Conservation (phyloP, 768 basidiomycete species). For the Nevesoporus exiguus region DNA sequence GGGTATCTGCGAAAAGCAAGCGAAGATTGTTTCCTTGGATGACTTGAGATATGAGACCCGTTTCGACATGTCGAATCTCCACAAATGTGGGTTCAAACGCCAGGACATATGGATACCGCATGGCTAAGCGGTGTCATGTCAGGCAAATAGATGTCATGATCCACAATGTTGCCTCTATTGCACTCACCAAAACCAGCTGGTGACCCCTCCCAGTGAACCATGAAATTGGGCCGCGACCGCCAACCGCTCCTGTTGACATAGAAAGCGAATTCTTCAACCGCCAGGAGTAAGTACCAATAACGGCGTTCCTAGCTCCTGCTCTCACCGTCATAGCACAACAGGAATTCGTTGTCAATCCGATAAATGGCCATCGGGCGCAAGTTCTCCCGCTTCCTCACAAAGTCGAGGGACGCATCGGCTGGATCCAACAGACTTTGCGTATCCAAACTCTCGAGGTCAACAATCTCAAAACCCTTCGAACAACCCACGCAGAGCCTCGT, state of each 20-base stretch:
- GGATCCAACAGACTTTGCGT: slow-evolving; percentile 96
- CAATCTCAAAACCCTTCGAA: slow-evolving; percentile 96
- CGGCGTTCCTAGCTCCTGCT: slow-evolving; percentile 10
- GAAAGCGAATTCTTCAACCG: slow-evolving; percentile 85
- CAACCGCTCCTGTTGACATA: slow-evolving; percentile 97
- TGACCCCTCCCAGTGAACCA: slow-evolving; percentile 94
- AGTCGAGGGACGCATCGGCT: slow-evolving; percentile 84
- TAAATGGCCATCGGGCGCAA: slow-evolving; percentile 95
- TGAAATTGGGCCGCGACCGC: slow-evolving; percentile 85
- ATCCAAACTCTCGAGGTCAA: slow-evolving; percentile 94
- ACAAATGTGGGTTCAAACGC: slow-evolving; percentile 97
- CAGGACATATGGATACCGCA: slow-evolving; percentile 94
- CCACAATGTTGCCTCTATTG: not conserved
- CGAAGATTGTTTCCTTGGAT: slow-evolving; percentile 91
- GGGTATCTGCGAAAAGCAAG: slow-evolving; percentile 90
- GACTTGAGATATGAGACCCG: slow-evolving; percentile 87
- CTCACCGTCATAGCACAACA: slow-evolving; percentile 95
- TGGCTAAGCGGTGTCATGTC: slow-evolving; percentile 47
- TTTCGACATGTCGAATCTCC: slow-evolving; percentile 94
- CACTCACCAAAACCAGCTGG: slow-evolving; percentile 91
- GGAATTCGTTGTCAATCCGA: slow-evolving; percentile 92
- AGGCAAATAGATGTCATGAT: slow-evolving; percentile 1
- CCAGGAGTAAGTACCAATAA: slow-evolving; percentile 6
- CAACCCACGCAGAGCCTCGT: slow-evolving; percentile 97
- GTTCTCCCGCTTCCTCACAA: slow-evolving; percentile 87